Evolutionary conservation across 1,284 basidiomycete species (phyloP).

Genomic region (Fomitopsis schrenkii): DNA sequence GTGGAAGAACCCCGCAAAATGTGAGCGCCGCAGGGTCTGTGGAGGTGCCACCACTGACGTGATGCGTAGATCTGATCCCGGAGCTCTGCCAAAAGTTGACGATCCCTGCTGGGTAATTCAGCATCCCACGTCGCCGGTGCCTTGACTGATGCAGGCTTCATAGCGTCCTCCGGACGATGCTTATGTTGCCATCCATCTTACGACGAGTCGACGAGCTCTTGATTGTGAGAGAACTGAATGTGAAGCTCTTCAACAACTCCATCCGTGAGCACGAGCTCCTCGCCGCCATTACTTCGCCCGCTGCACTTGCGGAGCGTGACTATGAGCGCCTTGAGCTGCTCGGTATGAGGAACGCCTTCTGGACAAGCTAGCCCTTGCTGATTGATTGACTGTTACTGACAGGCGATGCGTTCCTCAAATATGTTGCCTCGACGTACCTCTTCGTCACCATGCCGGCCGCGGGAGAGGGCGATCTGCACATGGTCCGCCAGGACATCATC

Average conservation of each 20-base stretch:
- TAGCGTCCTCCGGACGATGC: constrained; percentile 61
- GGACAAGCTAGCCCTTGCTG: constrained; percentile 2
- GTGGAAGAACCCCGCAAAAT: constrained; percentile 48
- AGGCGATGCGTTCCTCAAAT: constrained; percentile 83
- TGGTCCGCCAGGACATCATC: constrained; percentile 60
- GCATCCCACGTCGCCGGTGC: background rate
- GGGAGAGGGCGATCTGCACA: constrained; percentile 62
- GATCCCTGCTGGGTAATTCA: constrained; percentile 63
- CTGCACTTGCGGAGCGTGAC: constrained; percentile 61
- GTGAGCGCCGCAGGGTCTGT: constrained; percentile 27
- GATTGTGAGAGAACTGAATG: constrained; percentile 73
- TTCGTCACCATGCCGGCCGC: constrained; percentile 62
- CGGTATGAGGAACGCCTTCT: constrained; percentile 37
- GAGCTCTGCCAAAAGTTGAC: constrained; percentile 70
- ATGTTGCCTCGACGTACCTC: constrained; percentile 66
- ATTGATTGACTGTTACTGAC: background rate
- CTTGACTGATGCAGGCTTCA: constrained; percentile 1
- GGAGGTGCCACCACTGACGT: background rate
- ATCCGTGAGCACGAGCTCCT: constrained; percentile 59
- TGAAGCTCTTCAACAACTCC: constrained; percentile 56
- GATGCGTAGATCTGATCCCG: constrained; percentile 64
- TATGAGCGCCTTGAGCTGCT: constrained; percentile 81
- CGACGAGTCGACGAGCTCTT: constrained; percentile 66
- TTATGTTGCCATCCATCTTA: constrained; percentile 69
- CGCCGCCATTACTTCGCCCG: constrained; percentile 63